Conservation (phyloP, 192 early-diverging fungal genomes). For the Coemansia reversa region DNA sequence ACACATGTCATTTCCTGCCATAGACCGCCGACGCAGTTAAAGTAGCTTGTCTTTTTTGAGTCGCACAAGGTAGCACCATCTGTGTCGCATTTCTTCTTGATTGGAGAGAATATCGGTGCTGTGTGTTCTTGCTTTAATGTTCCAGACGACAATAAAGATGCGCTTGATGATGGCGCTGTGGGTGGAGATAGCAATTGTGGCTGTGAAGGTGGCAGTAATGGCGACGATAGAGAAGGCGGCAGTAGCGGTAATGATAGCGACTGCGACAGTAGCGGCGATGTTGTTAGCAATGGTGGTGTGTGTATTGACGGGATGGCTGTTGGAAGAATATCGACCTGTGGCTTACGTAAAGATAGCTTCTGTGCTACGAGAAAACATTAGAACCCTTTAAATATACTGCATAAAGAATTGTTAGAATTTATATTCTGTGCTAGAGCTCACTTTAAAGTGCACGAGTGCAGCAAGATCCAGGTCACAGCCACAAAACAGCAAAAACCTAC, state of each 20-base stretch:
- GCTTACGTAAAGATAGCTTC: constrained; percentile 5
- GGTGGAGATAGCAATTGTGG: neutral
- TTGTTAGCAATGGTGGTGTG: too few relatives aligned
- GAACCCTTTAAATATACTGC: too few relatives aligned
- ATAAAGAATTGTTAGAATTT: too few relatives aligned
- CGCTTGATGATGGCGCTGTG: constrained; percentile 4
- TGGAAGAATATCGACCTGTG: neutral
- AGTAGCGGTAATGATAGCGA: neutral
- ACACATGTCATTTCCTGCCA: constrained; percentile 34
- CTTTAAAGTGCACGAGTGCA: too few relatives aligned
- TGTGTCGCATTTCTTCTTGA: constrained; percentile 14
- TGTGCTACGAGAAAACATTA: neutral
- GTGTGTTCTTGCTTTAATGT: too few relatives aligned
- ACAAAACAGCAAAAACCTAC: too few relatives aligned
- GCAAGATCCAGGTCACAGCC: too few relatives aligned
- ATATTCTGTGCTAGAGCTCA: too few relatives aligned
- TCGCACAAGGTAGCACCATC: constrained; percentile 33
- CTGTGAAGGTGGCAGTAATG: neutral
- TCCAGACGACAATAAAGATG: too few relatives aligned
- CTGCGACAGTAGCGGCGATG: too few relatives aligned
- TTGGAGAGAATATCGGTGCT: too few relatives aligned
- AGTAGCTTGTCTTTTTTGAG: constrained; percentile 20
- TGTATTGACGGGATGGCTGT: too few relatives aligned
- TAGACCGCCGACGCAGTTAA: constrained; percentile 23
- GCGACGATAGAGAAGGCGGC: neutral